phyloP scores from a whole-genome alignment of 345 rosid genomes.

The Murraya koenigii region DNA sequence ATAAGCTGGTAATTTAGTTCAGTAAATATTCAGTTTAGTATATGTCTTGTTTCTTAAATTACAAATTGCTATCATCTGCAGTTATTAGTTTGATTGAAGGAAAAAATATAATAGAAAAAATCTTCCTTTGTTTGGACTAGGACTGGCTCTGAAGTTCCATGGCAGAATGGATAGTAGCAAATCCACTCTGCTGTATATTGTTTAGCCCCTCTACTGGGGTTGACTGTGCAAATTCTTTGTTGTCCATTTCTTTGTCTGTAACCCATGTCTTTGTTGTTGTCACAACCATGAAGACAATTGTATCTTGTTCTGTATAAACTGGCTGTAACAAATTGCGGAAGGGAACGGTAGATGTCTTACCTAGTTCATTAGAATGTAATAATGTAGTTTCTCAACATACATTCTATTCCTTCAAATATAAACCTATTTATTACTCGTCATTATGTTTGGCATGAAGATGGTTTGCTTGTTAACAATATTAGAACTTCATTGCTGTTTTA shows the following conservation, averaged over 20 bases:
- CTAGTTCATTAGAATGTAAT: not conserved
- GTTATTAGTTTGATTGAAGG: not conserved
- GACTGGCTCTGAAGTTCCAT: conserved; percentile 3
- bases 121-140: not conserved
- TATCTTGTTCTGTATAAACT: not conserved
- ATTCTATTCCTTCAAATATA: not conserved
- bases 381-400: not conserved
- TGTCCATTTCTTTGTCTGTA: not conserved
- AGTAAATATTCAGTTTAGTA: not conserved
- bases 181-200: not conserved
- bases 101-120: not conserved
- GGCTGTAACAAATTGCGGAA: not conserved
- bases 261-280: not conserved
- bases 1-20: not conserved
- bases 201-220: not conserved
- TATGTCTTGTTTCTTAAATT: not conserved
- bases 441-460: not conserved
- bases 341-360: not conserved
- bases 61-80: not conserved
- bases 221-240: not conserved
- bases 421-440: not conserved
- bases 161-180: not conserved
- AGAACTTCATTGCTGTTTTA: not conserved
- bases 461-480: not conserved
- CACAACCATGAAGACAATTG: not conserved